Conservation (phyloP, 257 asterid species). For the Solanum chaucha region DNA sequence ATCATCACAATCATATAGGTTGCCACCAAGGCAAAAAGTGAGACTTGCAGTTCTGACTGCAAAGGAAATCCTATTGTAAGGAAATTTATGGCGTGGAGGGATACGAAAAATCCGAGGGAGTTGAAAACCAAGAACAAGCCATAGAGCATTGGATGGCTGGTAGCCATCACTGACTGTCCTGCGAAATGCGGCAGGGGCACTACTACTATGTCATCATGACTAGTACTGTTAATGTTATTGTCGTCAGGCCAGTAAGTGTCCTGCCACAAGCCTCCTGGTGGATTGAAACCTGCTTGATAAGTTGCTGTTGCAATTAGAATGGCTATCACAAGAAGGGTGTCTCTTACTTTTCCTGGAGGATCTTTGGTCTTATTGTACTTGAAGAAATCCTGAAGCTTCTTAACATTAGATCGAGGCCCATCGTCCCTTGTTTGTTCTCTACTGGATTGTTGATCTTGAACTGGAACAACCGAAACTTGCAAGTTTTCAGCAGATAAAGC, state of each 20-base stretch:
- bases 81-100: rapidly evolving
- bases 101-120: no score
- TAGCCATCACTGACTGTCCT: slow-evolving; percentile 37
- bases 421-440: neutral
- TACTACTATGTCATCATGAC: no score
- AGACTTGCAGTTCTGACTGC: slow-evolving; percentile 8
- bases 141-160: neutral
- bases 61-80: no score
- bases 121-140: neutral
- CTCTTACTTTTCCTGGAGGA: slow-evolving; percentile 32
- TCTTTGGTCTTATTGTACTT: slow-evolving; percentile 18
- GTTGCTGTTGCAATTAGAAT: slow-evolving; percentile 40
- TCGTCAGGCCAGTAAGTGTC: slow-evolving; percentile 21
- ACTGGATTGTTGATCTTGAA: neutral
- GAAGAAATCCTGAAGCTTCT: slow-evolving; percentile 12
- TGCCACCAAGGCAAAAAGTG: slow-evolving; percentile 15
- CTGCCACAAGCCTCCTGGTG: slow-evolving; percentile 60
- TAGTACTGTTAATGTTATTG: no score
- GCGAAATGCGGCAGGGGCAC: neutral
- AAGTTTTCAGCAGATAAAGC: neutral
- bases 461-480: neutral
- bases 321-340: slow-evolving; percentile 32
- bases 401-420: neutral
- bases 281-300: slow-evolving; percentile 20
- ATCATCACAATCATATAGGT: slow-evolving; percentile 3